phyloP scores from a whole-genome alignment of 768 basidiomycete species.

The Boletellus ananas region DNA sequence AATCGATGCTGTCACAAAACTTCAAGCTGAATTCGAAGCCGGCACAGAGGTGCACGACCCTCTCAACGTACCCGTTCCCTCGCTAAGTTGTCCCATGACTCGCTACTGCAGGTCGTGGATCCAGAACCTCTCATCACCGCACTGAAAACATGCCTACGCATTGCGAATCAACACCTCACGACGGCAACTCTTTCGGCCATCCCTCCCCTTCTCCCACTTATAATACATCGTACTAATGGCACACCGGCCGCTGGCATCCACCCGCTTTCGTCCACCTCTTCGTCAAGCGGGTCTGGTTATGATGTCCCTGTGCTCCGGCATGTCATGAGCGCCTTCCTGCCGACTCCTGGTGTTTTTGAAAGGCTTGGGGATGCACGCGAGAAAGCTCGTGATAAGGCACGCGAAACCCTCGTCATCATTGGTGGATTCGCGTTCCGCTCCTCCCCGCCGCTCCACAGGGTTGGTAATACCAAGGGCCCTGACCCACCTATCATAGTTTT shows the following conservation, averaged over 20 bases:
- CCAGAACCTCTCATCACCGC: conserved; percentile 63
- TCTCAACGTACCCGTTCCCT: conserved; percentile 6
- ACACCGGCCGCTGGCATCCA: conserved; percentile 24
- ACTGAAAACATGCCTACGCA: conserved; percentile 73
- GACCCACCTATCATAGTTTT: conserved; percentile 70
- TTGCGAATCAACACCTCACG: conserved; percentile 77
- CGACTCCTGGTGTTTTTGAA: conserved; percentile 75
- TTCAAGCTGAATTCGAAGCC: conserved; percentile 71
- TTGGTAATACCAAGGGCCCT: conserved; percentile 52
- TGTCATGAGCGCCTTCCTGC: conserved; percentile 63
- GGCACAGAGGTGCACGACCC: conserved; percentile 55
- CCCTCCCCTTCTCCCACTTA: conserved; percentile 59
- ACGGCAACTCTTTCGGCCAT: conserved; percentile 72
- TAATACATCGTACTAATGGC: conserved; percentile 43
- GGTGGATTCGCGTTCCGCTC: conserved; percentile 69
- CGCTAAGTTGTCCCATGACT: conserved; percentile 12
- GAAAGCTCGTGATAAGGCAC: conserved; percentile 65
- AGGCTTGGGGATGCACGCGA: conserved; percentile 78
- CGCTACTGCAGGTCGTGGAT: conserved; percentile 57
- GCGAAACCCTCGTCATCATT: conserved; percentile 69
- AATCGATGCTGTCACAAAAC: conserved; percentile 74
- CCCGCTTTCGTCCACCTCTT: conserved; percentile 48
- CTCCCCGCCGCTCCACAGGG: conserved; percentile 43
- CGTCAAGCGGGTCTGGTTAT: conserved; percentile 38
- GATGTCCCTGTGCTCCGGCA: conserved; percentile 64